A percentile compares a stretch with the other conserved stretches of the same genome.
These are phyloP conservation scores for Fusarium sp. DNA, from an alignment of 2,329 filamentous ascomycete genomes.

Conservation along the genomic window DNA sequence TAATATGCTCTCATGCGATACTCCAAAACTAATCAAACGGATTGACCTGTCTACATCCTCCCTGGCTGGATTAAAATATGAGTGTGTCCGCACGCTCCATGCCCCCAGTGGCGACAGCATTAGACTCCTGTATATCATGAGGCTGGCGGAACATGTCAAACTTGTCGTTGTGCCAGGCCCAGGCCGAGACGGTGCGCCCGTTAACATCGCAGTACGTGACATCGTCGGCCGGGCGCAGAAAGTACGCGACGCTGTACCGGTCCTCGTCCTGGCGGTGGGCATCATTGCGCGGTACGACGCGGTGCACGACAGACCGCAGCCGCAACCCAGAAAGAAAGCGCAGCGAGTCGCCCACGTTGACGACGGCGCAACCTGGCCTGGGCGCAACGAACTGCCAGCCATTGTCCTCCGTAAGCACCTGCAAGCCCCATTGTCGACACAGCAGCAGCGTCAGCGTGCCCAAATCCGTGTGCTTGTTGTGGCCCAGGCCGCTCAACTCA, in stretches of 20 bases:
- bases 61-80: constrained; percentile 2
- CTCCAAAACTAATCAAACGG: neutral
- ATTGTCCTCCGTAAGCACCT: neutral
- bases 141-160: neutral
- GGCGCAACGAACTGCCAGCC: constrained; percentile 10
- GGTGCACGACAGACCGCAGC: constrained; percentile 7
- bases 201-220: constrained; percentile 1
- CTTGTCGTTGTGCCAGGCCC: constrained; percentile 1
- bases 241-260: constrained; percentile 2
- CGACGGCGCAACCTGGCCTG: neutral
- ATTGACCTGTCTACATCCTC: constrained; percentile 3
- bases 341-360: constrained; percentile 10
- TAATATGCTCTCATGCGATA: neutral
- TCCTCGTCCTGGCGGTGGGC: neutral
- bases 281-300: neutral
- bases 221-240: constrained; percentile 7
- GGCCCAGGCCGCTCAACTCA: constrained; percentile 4
- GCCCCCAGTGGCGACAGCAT: constrained; percentile 4
- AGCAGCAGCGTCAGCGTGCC: constrained; percentile 6
- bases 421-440: constrained; percentile 5
- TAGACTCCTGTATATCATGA: constrained; percentile 5
- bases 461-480: constrained; percentile 10
- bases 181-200: constrained; percentile 2
- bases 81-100: constrained; percentile 9
- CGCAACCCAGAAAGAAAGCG: constrained; percentile 6